Conservation (phyloP, 1,284 basidiomycete species). For the Singerocomus rubriflavus region DNA sequence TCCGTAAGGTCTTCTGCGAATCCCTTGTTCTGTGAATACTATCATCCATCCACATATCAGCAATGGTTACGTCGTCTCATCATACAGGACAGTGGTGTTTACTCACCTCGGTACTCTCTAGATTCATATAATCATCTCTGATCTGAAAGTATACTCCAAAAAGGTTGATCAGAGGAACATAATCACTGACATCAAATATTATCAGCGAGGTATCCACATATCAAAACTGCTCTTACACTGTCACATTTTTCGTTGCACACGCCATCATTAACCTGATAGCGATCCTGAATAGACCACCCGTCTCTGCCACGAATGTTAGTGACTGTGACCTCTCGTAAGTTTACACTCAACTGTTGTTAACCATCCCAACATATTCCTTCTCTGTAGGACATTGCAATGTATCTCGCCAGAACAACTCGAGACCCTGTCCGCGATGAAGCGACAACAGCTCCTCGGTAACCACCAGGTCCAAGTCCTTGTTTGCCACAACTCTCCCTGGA, state of each 20-base stretch:
- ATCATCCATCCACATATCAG: neutral
- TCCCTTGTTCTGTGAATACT: conserved; percentile 92
- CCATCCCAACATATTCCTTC: conserved; percentile 94
- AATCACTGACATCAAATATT: conserved; percentile 57
- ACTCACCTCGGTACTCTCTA: conserved; percentile 87
- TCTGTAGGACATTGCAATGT: conserved; percentile 90
- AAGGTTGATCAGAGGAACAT: conserved; percentile 89
- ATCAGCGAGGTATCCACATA: neutral
- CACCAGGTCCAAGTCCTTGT: conserved; percentile 58
- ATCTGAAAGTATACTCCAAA: conserved; percentile 97
- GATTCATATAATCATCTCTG: conserved; percentile 95
- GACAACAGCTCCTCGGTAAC: conserved; percentile 89
- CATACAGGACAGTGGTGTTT: conserved; percentile 4
- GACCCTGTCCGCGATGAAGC: conserved; percentile 92
- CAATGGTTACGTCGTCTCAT: too few relatives aligned
- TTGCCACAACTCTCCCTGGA: conserved; percentile 32
- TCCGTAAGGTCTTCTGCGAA: conserved; percentile 95
- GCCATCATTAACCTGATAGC: conserved; percentile 98
- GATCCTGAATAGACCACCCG: conserved; percentile 90
- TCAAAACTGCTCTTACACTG: conserved; percentile 49
- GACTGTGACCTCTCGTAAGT: neutral
- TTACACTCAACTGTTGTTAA: conserved; percentile 80
- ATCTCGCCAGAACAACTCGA: conserved; percentile 95
- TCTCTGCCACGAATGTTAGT: conserved; percentile 57
- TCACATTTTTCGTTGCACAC: conserved; percentile 58